phyloP scores from a whole-genome alignment of 768 basidiomycete species.

The Nevesoporus exiguus region DNA sequence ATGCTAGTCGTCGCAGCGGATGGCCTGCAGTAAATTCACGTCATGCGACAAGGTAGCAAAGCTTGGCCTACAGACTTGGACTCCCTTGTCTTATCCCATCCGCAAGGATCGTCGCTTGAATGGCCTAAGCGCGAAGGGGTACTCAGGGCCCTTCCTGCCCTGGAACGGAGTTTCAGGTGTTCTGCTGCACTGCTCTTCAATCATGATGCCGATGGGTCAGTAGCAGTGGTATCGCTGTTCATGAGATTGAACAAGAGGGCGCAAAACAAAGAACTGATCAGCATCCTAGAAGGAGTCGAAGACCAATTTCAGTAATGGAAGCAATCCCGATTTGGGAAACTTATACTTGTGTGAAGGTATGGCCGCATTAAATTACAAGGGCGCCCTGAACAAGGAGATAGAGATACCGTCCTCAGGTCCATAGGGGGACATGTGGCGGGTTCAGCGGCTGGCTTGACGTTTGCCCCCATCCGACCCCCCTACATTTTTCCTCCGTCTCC shows the following conservation, averaged over 20 bases:
- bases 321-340: too few species aligned
- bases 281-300: neutral
- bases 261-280: neutral
- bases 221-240: too few species aligned
- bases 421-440: conserved; percentile 7
- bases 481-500: neutral
- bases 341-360: too few species aligned
- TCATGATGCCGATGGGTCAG: neutral
- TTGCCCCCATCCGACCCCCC: neutral
- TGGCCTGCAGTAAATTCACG: too few species aligned
- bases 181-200: neutral
- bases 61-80: too few species aligned
- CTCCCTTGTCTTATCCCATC: too few species aligned
- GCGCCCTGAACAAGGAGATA: neutral
- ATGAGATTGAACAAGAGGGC: neutral
- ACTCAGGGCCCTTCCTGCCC: neutral
- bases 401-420: neutral
- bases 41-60: too few species aligned
- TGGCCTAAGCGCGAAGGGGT: too few species aligned
- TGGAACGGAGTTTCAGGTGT: neutral
- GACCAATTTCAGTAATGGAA: too few species aligned
- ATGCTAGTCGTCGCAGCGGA: too few species aligned
- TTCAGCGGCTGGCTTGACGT: neutral
- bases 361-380: neutral
- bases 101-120: too few species aligned